Evolutionary conservation across 2,329 filamentous ascomycete species (phyloP).

Genomic region (Fusarium temperatum): DNA sequence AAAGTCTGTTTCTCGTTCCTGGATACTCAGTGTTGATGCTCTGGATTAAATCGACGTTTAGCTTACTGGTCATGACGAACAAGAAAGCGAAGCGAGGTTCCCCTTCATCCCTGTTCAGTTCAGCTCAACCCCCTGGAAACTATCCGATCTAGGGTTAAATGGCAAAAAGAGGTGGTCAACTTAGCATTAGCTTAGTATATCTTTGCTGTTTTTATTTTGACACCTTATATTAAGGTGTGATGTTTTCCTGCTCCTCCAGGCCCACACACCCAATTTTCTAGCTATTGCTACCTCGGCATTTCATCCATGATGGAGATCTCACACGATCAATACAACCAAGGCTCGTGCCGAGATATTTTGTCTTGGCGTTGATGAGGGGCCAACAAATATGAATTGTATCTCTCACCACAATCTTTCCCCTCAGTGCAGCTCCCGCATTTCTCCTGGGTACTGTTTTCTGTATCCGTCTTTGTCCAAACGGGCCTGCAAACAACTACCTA

Average conservation of each 20-base stretch:
- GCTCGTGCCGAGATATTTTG: not conserved
- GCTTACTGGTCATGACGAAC: not conserved
- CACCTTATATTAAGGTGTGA: not conserved
- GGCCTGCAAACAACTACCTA: not conserved
- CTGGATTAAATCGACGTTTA: not conserved
- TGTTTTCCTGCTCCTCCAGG: not conserved
- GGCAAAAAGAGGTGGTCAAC: not conserved
- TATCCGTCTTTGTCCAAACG: not conserved
- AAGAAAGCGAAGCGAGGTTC: not conserved
- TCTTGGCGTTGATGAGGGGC: not conserved
- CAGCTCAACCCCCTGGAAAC: not conserved
- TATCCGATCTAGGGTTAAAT: no score
- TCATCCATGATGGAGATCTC: not conserved
- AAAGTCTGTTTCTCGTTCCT: constrained; percentile 2
- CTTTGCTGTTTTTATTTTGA: not conserved
- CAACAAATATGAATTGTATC: not conserved
- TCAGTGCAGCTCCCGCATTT: constrained; percentile 21
- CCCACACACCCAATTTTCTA: not conserved
- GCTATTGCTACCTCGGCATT: constrained; percentile 3
- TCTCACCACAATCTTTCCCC: not conserved
- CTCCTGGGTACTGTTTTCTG: not conserved
- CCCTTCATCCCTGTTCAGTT: not conserved
- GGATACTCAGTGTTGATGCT: not conserved
- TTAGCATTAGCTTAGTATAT: no score
- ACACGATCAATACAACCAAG: not conserved